Conservation (phyloP, 2,329 filamentous ascomycete genomes). For the Lasiodiplodia theobromae region DNA sequence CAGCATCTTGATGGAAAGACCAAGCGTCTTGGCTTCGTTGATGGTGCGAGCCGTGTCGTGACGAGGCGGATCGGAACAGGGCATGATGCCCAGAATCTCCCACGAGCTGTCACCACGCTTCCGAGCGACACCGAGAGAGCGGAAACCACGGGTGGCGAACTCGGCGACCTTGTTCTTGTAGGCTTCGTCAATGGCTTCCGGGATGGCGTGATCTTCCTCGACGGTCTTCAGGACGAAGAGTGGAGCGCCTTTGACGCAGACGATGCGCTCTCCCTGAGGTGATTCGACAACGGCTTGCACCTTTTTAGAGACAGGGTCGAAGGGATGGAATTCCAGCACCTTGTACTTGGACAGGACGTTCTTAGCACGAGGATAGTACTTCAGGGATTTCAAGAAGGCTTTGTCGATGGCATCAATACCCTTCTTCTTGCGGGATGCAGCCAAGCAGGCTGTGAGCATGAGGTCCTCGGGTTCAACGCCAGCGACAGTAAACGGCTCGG, state of each 20-base stretch:
- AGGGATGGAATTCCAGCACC: slow-evolving; percentile 83
- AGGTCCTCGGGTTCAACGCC: slow-evolving; percentile 87
- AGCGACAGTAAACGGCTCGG: slow-evolving; percentile 82
- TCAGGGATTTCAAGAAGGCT: slow-evolving; percentile 87
- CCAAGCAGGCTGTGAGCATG: slow-evolving; percentile 90
- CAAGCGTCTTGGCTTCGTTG: slow-evolving; percentile 85
- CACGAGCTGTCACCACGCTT: slow-evolving; percentile 82
- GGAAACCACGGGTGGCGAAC: slow-evolving; percentile 91
- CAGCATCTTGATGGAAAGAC: slow-evolving; percentile 94
- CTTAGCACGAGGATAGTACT: slow-evolving; percentile 84
- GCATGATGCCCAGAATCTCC: slow-evolving; percentile 96
- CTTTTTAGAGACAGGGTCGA: slow-evolving; percentile 94
- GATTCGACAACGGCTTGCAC: slow-evolving; percentile 84
- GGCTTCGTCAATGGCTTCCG: slow-evolving; percentile 76
- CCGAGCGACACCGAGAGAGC: slow-evolving; percentile 90
- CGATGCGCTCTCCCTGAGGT: slow-evolving; percentile 81
- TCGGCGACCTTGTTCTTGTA: slow-evolving; percentile 95
- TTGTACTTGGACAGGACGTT: slow-evolving; percentile 81
- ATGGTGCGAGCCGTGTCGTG: slow-evolving; percentile 91
- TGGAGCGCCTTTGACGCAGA: slow-evolving; percentile 90
- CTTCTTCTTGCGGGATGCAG: slow-evolving; percentile 93
- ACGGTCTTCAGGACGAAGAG: slow-evolving; percentile 87
- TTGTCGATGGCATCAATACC: slow-evolving; percentile 95
- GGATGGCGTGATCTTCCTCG: slow-evolving; percentile 81
- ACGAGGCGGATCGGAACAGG: slow-evolving; percentile 88